Evolutionary conservation across 148 eudicot genomes (phyloP), one percentile per base, ranked within the genome.

Genomic region (Camellia granthamiana): DNA sequence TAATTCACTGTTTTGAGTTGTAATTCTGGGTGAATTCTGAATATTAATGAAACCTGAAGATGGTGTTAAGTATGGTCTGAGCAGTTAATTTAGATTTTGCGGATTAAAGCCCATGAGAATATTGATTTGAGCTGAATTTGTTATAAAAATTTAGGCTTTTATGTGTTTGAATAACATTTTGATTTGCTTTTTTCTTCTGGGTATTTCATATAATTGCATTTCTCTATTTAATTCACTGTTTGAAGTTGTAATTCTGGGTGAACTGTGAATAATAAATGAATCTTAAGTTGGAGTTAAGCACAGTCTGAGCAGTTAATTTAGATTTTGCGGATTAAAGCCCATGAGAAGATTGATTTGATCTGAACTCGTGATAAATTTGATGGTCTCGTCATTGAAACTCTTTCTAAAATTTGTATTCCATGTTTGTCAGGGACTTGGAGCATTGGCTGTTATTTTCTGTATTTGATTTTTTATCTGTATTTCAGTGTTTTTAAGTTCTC

Each of bases 381-480:
- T 10, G 43, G 67, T 60, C 71, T 70, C 74, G 9, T 16, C 52
- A 54, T 42, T 67, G 61, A 78, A 18, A 56, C 14, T 46, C 46
- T n/a, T 59, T 44, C 11, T 42, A 8, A 30, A 56, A 69, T 60
- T 79, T 38, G 66, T 72, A n/a, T 59, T 79, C 46, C 49, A 60
- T 78, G 80, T 66, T 43, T 10, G 18, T 78, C 80, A 18, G 70
- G 63, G 38, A 30, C 38, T 30, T 1, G 38, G 38, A 30, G 64
- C 5, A 9, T 52, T 21, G 38, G 15, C 21, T 54, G 12, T 12
- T 54, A n/a, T 44, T 72, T 51, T 72, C 75, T 49, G 54, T 10
- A 18, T 5, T 18, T 47, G 74, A 47, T 46, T 70, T 21, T 7
- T n/a, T n/a, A 4, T n/a, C 19, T 21, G 3, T 8, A 6, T 42